These are phyloP conservation scores for Cardamine chenopodiifolia DNA, from an alignment of 345 rosid genomes.

Conservation along the genomic window DNA sequence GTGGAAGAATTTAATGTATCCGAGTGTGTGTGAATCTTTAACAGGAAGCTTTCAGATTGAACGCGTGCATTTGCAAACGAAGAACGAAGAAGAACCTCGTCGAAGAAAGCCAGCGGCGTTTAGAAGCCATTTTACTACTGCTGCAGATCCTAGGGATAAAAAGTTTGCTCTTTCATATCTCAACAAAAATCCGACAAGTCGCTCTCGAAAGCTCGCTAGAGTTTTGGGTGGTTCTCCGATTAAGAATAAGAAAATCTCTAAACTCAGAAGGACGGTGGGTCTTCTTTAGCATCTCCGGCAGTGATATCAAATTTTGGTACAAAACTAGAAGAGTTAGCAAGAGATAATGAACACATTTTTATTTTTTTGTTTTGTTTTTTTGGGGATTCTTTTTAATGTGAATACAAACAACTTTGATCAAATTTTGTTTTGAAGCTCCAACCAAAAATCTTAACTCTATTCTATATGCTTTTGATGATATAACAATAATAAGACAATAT, in stretches of 20 bases:
- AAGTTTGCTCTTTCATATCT: slow-evolving; percentile 53
- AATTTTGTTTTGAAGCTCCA: slow-evolving; percentile 21
- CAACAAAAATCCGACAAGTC: slow-evolving; percentile 31
- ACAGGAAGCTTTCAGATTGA: slow-evolving; percentile 41
- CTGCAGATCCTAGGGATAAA: slow-evolving; percentile 11
- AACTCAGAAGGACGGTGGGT: not conserved
- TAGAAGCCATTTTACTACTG: slow-evolving; percentile 31
- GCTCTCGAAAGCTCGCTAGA: slow-evolving; percentile 39
- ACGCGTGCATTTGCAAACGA: slow-evolving; percentile 42
- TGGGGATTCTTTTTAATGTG: slow-evolving; percentile 10
- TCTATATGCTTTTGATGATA: not conserved
- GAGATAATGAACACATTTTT: not conserved
- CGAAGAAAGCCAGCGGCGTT: not conserved
- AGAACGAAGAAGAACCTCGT: slow-evolving; percentile 20
- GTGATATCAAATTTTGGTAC: not conserved
- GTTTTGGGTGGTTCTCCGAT: slow-evolving; percentile 37
- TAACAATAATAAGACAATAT: slow-evolving; percentile 11
- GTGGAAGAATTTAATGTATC: not conserved
- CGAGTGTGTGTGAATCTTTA: slow-evolving; percentile 36
- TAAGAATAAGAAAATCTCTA: slow-evolving; percentile 7
- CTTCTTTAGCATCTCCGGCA: slow-evolving; percentile 9
- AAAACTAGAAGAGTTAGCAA: slow-evolving; percentile 17
- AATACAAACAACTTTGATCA: not conserved
- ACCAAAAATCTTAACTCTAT: slow-evolving; percentile 6
- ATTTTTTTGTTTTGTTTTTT: not conserved